Conservation (phyloP, 768 basidiomycete genomes). For the Candolleomyces aberdarensis region DNA sequence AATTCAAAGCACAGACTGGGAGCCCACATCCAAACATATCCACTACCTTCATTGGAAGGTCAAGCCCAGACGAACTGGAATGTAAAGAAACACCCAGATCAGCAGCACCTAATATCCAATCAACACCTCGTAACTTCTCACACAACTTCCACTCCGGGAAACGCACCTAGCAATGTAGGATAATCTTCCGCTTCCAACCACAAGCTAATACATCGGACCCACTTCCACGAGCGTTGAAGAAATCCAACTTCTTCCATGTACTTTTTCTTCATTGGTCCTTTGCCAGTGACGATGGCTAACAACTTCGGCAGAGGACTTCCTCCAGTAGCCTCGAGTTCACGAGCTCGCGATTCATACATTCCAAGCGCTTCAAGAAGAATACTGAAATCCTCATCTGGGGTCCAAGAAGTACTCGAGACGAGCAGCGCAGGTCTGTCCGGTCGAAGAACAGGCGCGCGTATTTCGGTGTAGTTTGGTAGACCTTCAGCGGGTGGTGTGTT, state of each 20-base stretch:
- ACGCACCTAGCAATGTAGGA: constrained; percentile 74
- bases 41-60: constrained; percentile 98
- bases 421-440: constrained; percentile 79
- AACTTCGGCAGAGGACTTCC: constrained; percentile 60
- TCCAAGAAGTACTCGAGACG: constrained; percentile 96
- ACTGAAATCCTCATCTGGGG: constrained; percentile 92
- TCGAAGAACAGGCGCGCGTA: constrained; percentile 47
- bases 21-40: constrained; percentile 99
- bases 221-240: constrained; percentile 68
- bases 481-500: background rate
- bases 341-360: constrained; percentile 63
- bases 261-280: constrained; percentile 69
- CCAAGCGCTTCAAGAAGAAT: constrained; percentile 76
- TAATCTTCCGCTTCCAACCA: constrained; percentile 94
- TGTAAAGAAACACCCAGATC: constrained; percentile 92
- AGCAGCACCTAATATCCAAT: constrained; percentile 63
- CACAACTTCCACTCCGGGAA: no score
- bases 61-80: constrained; percentile 83
- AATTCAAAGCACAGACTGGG: constrained; percentile 88
- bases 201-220: constrained; percentile 73
- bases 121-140: background rate
- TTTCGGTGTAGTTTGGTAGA: constrained; percentile 27
- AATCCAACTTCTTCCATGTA: constrained; percentile 72
- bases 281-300: constrained; percentile 85
- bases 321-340: constrained; percentile 15